Conservation (phyloP, 768 basidiomycete species). For the Tremella yokohamensis region DNA sequence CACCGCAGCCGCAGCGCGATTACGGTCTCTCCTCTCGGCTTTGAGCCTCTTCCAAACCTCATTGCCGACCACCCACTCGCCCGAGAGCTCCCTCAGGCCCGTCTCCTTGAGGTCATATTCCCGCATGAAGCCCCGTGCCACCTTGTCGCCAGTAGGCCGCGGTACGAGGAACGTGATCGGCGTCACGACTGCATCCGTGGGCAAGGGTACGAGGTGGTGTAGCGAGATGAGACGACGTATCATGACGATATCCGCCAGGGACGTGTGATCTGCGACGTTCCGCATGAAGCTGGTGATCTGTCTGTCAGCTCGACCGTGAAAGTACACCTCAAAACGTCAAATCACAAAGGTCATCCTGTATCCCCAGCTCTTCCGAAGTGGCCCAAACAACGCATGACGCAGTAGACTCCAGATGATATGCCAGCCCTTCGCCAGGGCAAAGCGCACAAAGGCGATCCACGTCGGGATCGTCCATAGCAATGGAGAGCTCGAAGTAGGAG, state of each 20-base stretch:
- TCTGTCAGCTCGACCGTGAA: not conserved
- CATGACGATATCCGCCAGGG: constrained; percentile 73
- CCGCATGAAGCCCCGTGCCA: constrained; percentile 62
- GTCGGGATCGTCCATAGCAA: constrained; percentile 39
- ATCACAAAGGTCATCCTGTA: constrained; percentile 73
- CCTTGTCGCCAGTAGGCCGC: constrained; percentile 52
- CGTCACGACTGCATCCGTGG: constrained; percentile 88
- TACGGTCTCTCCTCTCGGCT: constrained; percentile 54
- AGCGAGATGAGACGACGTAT: constrained; percentile 69
- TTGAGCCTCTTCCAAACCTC: constrained; percentile 84
- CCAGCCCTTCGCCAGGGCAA: constrained; percentile 42
- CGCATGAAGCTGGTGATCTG: constrained; percentile 63
- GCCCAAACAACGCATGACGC: constrained; percentile 76
- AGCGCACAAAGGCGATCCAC: constrained; percentile 35
- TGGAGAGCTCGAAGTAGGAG: constrained; percentile 30
- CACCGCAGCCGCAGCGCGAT: not conserved
- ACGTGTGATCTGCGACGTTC: constrained; percentile 73
- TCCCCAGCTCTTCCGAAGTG: constrained; percentile 85
- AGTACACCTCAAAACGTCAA: not conserved
- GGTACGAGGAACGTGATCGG: constrained; percentile 86
- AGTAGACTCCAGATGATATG: constrained; percentile 55
- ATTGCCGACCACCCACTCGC: constrained; percentile 96
- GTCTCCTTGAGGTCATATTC: constrained; percentile 69
- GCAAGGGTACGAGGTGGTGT: constrained; percentile 75
- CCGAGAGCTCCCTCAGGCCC: constrained; percentile 74